phyloP scores from a whole-genome alignment of 805 yeast species.

The Lachancea sp. region DNA sequence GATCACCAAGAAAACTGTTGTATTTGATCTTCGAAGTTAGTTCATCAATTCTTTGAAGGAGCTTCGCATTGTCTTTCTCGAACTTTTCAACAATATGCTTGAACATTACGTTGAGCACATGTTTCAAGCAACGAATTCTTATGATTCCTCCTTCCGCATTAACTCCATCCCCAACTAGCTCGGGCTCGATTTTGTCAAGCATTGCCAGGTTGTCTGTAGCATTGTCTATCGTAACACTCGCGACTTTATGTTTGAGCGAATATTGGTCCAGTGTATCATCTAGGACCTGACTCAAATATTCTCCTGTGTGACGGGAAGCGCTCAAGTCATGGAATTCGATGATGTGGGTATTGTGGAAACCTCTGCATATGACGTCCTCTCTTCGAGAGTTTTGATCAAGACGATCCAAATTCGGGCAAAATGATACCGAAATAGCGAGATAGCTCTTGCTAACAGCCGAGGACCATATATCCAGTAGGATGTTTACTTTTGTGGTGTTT shows the following conservation, averaged over 20 bases:
- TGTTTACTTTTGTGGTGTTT: constrained; percentile 5
- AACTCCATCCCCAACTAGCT: constrained; percentile 3
- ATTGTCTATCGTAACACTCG: constrained; percentile 3
- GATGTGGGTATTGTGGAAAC: no score
- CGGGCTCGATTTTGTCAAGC: constrained; percentile 2
- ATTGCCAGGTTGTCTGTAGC: constrained; percentile 1
- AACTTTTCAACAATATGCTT: not conserved
- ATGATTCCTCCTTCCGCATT: constrained; percentile 2
- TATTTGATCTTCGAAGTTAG: constrained; percentile 4
- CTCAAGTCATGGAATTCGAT: not conserved
- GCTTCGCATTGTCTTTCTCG: constrained; percentile 1
- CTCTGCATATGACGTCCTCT: no score
- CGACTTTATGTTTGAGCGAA: constrained; percentile 1
- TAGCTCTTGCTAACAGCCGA: constrained; percentile 2
- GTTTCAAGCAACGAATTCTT: constrained; percentile 5
- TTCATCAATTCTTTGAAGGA: constrained; percentile 2
- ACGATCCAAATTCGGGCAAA: no score
- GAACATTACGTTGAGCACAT: constrained; percentile 2
- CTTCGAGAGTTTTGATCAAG: no score
- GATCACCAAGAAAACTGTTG: constrained; percentile 5
- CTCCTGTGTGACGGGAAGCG: not conserved
- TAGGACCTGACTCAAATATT: constrained; percentile 1
- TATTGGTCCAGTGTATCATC: not conserved
- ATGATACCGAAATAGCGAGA: constrained; percentile 1
- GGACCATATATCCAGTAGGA: constrained; percentile 5